phyloP scores from a whole-genome alignment of 768 basidiomycete genomes.

The Sistotremastrum niveocremeum region DNA sequence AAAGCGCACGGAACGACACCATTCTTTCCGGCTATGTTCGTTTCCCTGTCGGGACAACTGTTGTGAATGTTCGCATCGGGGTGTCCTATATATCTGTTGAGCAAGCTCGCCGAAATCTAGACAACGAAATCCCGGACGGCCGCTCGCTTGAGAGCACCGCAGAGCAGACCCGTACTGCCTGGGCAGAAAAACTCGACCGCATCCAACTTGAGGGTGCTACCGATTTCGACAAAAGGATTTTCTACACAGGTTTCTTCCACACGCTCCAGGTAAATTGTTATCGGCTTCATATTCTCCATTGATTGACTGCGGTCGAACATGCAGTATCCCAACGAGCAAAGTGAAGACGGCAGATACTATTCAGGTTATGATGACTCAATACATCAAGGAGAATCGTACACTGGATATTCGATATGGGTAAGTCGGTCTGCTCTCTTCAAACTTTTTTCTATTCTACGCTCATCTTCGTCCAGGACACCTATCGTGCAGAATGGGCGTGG shows the following conservation, averaged over 20 bases:
- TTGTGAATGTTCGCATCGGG: slow-evolving; percentile 45
- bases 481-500: slow-evolving; percentile 69
- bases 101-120: slow-evolving; percentile 43
- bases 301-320: neutral
- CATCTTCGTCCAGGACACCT: slow-evolving; percentile 45
- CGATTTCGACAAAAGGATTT: slow-evolving; percentile 28
- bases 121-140: slow-evolving; percentile 33
- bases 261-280: slow-evolving; percentile 34
- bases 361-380: slow-evolving; percentile 62
- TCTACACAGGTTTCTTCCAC: slow-evolving; percentile 53
- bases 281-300: neutral
- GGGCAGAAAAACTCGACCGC: slow-evolving; percentile 44
- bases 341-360: slow-evolving; percentile 55
- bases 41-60: slow-evolving; percentile 15
- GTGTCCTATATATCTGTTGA: slow-evolving; percentile 65
- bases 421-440: slow-evolving; percentile 8
- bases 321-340: slow-evolving; percentile 67
- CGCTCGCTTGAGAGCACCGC: slow-evolving; percentile 40
- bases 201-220: slow-evolving; percentile 37
- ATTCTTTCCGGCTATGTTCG: slow-evolving; percentile 28
- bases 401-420: slow-evolving; percentile 73
- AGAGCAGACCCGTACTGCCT: slow-evolving; percentile 30
- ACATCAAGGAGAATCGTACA: slow-evolving; percentile 57
- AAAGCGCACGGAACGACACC: slow-evolving; percentile 44
- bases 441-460: neutral